These are phyloP conservation scores for Ceratocystis smalleyi DNA, from an alignment of 2,329 filamentous ascomycete species.

Conservation along the genomic window DNA sequence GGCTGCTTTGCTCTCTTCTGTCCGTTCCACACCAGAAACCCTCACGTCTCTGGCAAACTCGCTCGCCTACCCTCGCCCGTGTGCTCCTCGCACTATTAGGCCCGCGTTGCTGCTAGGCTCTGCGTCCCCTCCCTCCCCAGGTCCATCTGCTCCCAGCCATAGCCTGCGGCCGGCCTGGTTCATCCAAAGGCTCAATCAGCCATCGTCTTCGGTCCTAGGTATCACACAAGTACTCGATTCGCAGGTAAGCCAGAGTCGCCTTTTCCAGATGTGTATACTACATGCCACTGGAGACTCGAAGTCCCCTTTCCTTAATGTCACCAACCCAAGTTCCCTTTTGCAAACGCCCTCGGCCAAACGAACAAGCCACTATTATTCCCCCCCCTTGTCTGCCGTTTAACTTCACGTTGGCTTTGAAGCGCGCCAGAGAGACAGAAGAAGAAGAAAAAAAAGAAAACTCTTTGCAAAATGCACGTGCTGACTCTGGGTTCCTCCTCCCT, in stretches of 20 bases:
- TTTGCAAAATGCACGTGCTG: background rate
- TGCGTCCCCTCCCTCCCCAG: background rate
- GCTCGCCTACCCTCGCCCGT: background rate
- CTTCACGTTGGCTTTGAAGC: background rate
- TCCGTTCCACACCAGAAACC: background rate
- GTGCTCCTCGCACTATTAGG: background rate
- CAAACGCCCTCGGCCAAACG: slow-evolving; percentile 1
- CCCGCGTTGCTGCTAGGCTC: too few relatives aligned
- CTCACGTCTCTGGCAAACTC: background rate
- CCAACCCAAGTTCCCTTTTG: background rate
- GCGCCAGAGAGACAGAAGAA: background rate
- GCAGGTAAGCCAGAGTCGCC: background rate
- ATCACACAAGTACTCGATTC: background rate
- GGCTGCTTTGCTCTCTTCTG: background rate
- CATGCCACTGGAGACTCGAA: background rate
- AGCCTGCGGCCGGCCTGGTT: background rate
- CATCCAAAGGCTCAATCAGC: background rate
- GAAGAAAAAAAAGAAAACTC: background rate
- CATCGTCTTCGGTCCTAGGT: background rate
- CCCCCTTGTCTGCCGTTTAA: background rate
- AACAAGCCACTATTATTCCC: background rate
- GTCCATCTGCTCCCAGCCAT: background rate
- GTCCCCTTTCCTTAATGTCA: background rate
- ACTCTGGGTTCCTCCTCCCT: background rate
- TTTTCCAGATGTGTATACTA: background rate